Conservation (phyloP, 441 rosid genomes). For the Cnidoscolus chayamansa region DNA sequence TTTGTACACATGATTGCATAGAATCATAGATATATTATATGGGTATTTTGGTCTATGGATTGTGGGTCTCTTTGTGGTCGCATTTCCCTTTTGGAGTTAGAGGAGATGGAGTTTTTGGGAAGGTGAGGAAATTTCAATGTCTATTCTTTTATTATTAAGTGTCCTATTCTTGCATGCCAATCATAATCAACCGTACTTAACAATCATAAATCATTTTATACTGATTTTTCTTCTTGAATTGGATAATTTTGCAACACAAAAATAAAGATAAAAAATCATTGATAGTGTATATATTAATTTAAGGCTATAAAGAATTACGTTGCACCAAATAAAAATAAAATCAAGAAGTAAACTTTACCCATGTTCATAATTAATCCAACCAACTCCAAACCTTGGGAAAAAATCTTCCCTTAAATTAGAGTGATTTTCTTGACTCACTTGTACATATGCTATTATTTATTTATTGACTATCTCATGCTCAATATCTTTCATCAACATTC, state of each 20-base stretch:
- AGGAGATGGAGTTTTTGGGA: slow-evolving; percentile 38
- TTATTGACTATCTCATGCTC: neutral
- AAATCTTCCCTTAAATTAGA: too few relatives aligned
- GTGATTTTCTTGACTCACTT: too few relatives aligned
- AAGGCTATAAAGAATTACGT: neutral
- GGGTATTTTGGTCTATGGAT: slow-evolving; percentile 21
- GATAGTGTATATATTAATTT: neutral
- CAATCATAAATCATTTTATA: neutral
- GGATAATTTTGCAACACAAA: neutral
- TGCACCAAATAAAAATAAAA: neutral
- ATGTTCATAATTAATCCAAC: neutral
- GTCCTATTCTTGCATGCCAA: slow-evolving; percentile 21
- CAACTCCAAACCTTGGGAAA: neutral
- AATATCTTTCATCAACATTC: neutral
- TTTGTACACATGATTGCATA: neutral
- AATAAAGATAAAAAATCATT: too few relatives aligned
- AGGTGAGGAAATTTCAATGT: slow-evolving; percentile 37
- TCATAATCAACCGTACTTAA: neutral
- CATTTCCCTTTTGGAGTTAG: slow-evolving; percentile 49
- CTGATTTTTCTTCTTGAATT: neutral
- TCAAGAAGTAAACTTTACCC: slow-evolving; percentile 5
- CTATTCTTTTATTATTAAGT: neutral
- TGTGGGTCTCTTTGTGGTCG: slow-evolving; percentile 33
- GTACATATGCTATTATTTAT: too few relatives aligned
- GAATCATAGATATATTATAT: neutral